A percentile compares a stretch with the other conserved stretches of the same genome.
These are phyloP conservation scores for Senecio squalidus DNA, from an alignment of 140 eudicot genomes.

Conservation along the genomic window DNA sequence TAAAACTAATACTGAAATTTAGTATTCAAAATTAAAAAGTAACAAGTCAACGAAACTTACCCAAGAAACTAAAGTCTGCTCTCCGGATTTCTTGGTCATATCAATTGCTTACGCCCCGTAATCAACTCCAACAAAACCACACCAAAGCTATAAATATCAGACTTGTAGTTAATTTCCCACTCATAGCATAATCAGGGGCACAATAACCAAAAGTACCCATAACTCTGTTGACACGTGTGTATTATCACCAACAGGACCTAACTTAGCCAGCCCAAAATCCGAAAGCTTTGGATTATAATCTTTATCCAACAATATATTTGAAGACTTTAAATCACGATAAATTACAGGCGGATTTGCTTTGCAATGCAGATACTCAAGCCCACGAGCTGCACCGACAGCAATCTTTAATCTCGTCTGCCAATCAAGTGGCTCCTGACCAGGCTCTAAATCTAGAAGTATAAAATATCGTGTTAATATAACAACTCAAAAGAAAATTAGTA, in stretches of 20 bases:
- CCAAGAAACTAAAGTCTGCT: conserved; percentile 79
- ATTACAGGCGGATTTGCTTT: conserved; percentile 89
- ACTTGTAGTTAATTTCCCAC: conserved; percentile 76
- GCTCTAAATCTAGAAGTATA: conserved; percentile 38
- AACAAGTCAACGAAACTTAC: conserved; percentile 38
- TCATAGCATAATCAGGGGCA: conserved; percentile 90
- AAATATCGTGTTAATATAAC: not conserved
- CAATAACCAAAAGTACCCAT: conserved; percentile 97
- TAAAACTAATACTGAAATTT: no score
- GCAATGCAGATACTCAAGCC: conserved; percentile 87
- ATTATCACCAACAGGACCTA: conserved; percentile 90
- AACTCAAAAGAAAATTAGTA: not conserved
- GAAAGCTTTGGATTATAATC: conserved; percentile 79
- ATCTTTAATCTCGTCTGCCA: conserved; percentile 80
- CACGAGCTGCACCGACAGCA: conserved; percentile 87
- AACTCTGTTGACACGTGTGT: conserved; percentile 90
- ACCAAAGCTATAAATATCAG: conserved; percentile 91
- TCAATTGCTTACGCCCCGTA: conserved; percentile 86
- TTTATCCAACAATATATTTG: conserved; percentile 75
- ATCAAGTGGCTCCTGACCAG: conserved; percentile 50
- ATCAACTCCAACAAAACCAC: conserved; percentile 78
- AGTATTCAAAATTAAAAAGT: no score
- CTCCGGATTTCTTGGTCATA: conserved; percentile 42
- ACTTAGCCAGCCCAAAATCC: conserved; percentile 88
- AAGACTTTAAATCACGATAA: conserved; percentile 84